Percentiles rank a stretch among this genome's conserved stretches.
Evolutionary conservation across 1,284 basidiomycete species (phyloP).

Genomic region (Melanopsichium pennsylvanicum): DNA sequence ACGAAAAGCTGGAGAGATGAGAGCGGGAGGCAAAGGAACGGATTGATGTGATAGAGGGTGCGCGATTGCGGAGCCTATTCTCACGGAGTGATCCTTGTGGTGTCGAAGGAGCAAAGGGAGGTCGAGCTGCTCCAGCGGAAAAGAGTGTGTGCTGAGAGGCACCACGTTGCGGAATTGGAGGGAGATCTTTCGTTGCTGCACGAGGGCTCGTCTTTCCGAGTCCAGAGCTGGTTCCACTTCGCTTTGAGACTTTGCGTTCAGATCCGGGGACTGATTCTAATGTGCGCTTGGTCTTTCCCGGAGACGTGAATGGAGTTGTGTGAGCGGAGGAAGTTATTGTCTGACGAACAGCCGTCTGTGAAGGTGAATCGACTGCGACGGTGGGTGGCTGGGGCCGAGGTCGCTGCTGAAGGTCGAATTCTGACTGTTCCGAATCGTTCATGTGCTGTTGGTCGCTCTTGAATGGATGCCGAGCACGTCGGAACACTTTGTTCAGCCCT

Average conservation of each 20-base stretch:
- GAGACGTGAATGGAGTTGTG: constrained; percentile 1
- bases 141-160: constrained; percentile 17
- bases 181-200: constrained; percentile 20
- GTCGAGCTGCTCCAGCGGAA: not conserved
- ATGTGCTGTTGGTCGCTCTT: not conserved
- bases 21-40: constrained; percentile 49
- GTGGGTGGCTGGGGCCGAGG: not conserved
- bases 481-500: constrained; percentile 26
- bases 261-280: not conserved
- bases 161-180: constrained; percentile 27
- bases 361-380: constrained; percentile 2
- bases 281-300: constrained; percentile 13
- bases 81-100: constrained; percentile 29
- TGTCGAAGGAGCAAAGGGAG: constrained; percentile 6
- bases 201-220: constrained; percentile 3
- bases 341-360: not conserved
- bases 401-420: not conserved
- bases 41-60: constrained; percentile 51
- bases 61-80: constrained; percentile 37
- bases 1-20: constrained; percentile 36
- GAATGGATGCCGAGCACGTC: constrained; percentile 23
- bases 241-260: constrained; percentile 9
- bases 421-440: not conserved
- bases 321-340: not conserved
- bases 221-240: not conserved